A percentile compares a stretch with the other conserved stretches of the same genome.
These are phyloP conservation scores for Inga oerstediana DNA, from an alignment of 306 rosid genomes.

Conservation along the genomic window DNA sequence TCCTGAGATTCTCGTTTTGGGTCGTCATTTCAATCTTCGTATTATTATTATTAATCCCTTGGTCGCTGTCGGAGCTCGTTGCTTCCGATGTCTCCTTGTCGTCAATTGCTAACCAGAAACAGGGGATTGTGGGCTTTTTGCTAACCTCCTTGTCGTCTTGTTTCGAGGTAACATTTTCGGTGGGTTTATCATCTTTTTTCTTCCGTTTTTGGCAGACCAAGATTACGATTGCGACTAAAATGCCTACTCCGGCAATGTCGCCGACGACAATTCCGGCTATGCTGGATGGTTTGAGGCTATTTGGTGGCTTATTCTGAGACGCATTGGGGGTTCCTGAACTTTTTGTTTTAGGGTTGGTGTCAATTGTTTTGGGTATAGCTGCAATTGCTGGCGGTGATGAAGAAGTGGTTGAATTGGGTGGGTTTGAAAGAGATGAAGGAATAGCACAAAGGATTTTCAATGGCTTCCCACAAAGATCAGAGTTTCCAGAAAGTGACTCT, in stretches of 20 bases:
- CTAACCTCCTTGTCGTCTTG: slow-evolving; percentile 14
- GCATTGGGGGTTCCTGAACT: slow-evolving; percentile 31
- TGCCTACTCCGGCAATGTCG: slow-evolving; percentile 66
- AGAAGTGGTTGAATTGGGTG: slow-evolving; percentile 36
- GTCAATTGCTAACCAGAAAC: slow-evolving; percentile 61
- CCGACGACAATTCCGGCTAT: slow-evolving; percentile 77
- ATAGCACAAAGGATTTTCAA: slow-evolving; percentile 65
- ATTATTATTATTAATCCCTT: slow-evolving; percentile 14
- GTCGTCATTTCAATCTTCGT: not conserved
- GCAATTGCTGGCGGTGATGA: slow-evolving; percentile 79
- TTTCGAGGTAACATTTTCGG: not conserved
- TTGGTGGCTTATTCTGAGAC: slow-evolving; percentile 40
- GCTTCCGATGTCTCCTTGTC: slow-evolving; percentile 72
- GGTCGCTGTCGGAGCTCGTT: slow-evolving; percentile 78
- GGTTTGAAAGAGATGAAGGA: slow-evolving; percentile 63
- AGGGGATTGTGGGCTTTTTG: slow-evolving; percentile 41
- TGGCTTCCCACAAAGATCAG: slow-evolving; percentile 85
- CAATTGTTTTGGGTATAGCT: slow-evolving; percentile 74
- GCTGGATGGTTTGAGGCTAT: slow-evolving; percentile 67
- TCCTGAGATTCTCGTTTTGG: slow-evolving; percentile 23
- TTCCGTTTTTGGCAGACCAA: slow-evolving; percentile 66
- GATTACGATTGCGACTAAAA: slow-evolving; percentile 55
- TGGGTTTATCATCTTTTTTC: not conserved
- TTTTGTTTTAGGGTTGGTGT: slow-evolving; percentile 42
- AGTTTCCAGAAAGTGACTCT: slow-evolving; percentile 63